Evolutionary conservation across 176 grass and related monocot genomes (phyloP), one percentile per base, ranked within the genome.

Genomic region (Puya raimondii): DNA sequence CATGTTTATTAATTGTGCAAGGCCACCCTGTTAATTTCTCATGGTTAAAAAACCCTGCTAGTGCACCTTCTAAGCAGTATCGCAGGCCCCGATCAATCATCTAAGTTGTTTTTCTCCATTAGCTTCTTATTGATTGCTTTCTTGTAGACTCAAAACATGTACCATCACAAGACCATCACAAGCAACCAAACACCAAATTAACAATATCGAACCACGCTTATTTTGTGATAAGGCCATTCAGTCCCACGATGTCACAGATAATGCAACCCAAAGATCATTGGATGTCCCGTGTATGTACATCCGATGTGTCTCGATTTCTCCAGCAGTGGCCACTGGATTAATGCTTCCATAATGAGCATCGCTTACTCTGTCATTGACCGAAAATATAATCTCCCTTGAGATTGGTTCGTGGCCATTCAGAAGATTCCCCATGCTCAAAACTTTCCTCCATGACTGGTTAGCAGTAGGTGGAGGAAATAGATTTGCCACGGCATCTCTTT

Each of bases 351-450:
- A 97, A 64, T 90, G 77, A 56, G 82, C 77, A 12, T 87, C 87
- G 70, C 72, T 87, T 66, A 92, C 67, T 71, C 78, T 85, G 58
- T 97, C 86, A 49, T 81, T 74, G 21, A 92, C 77, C 2, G 82
- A 97, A 77, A 90, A 92, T 67, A 97, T 84, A 23, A 97, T 89
- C 50, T 92, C 93, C 83, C 93, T 90, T 59, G 81, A 64, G 53
- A 85, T 76, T 13, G 93, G 93, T 81, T 97, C 89, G 33, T 97
- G 93, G n/a, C 89, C 89, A 50, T 97, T 92, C 67, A 97, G 76
- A 79, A 92, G 90, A 90, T 97, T 97, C 68, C 93, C 89, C 93
- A 97, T 97, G 82, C 93, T 97, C 86, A 92, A 70, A 77, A 97
- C 89, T 80, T 97, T 92, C 77, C 93, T 87, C 93, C 93, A 97